phyloP scores from a whole-genome alignment of 257 asterid species.

The Solanum ahanhuiri region DNA sequence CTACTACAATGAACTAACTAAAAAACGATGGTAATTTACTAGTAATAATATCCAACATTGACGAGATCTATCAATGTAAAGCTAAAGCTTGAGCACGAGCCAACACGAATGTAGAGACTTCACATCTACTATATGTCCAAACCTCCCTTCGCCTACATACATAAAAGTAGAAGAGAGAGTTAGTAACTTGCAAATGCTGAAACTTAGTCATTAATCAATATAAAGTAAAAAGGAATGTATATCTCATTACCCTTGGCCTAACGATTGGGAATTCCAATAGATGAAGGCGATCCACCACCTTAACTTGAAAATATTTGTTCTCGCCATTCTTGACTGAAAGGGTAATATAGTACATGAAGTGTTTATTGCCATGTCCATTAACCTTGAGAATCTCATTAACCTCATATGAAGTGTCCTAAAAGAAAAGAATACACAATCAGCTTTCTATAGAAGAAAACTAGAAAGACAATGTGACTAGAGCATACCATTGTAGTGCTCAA shows the following conservation, averaged over 20 bases:
- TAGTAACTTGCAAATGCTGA: neutral
- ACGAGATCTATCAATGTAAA: neutral
- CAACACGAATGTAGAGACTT: neutral
- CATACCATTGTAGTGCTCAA: neutral
- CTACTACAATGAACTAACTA: neutral
- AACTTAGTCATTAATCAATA: neutral
- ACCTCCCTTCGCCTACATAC: neutral
- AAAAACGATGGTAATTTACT: neutral
- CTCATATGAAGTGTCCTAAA: neutral
- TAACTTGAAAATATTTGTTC: neutral
- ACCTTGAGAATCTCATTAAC: neutral
- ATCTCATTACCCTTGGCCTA: neutral
- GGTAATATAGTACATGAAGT: neutral
- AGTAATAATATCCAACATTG: neutral
- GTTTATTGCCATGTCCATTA: neutral
- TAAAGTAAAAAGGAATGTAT: neutral
- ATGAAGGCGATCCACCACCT: neutral
- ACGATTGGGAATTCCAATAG: neutral
- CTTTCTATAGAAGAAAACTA: neutral
- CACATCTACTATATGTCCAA: neutral
- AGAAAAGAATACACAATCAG: neutral
- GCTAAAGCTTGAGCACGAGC: neutral
- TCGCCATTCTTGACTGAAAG: neutral
- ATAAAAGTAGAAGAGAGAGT: neutral
- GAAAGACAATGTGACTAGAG: neutral